Evolutionary conservation across 495 filamentous ascomycete genomes (phyloP).

Genomic region (Penicillium verhagenii): DNA sequence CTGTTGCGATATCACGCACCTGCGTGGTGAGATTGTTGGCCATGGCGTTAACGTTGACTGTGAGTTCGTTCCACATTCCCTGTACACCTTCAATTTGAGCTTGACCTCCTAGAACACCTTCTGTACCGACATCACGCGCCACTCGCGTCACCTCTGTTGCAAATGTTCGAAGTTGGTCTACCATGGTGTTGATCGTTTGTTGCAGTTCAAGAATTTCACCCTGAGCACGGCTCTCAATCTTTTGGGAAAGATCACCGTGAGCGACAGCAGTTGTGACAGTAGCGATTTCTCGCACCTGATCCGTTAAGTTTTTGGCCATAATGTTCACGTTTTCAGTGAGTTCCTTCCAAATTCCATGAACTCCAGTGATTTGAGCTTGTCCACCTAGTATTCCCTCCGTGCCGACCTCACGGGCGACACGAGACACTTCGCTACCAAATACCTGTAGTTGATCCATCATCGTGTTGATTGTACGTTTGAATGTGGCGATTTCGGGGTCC

Average conservation of each 20-base stretch:
- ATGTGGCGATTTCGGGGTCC: conserved; percentile 99
- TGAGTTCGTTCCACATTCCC: conserved; percentile 95
- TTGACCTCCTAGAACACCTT: conserved; percentile 95
- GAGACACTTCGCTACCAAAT: conserved; percentile 95
- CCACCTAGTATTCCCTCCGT: conserved; percentile 97
- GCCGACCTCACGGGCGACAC: conserved; percentile 93
- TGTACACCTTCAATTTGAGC: conserved; percentile 87
- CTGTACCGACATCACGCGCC: conserved; percentile 93
- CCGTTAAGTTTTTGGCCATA: conserved; percentile 86
- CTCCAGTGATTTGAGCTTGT: conserved; percentile 90
- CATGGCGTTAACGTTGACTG: conserved; percentile 98
- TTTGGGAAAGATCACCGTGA: conserved; percentile 92
- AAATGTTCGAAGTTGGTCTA: conserved; percentile 95
- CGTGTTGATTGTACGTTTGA: conserved; percentile 94
- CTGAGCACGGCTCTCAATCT: conserved; percentile 90
- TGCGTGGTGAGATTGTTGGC: conserved; percentile 96
- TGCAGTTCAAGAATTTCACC: conserved; percentile 96
- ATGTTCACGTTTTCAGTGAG: conserved; percentile 97
- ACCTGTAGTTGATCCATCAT: conserved; percentile 99
- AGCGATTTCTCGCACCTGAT: conserved; percentile 94
- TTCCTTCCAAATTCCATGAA: conserved; percentile 98
- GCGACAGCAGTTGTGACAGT: conserved; percentile 95
- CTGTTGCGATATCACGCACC: conserved; percentile 96
- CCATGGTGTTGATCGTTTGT: conserved; percentile 99
- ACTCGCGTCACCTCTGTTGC: conserved; percentile 96